Evolutionary conservation across 441 rosid species (phyloP).

Genomic region (Dalechampia spathulata): DNA sequence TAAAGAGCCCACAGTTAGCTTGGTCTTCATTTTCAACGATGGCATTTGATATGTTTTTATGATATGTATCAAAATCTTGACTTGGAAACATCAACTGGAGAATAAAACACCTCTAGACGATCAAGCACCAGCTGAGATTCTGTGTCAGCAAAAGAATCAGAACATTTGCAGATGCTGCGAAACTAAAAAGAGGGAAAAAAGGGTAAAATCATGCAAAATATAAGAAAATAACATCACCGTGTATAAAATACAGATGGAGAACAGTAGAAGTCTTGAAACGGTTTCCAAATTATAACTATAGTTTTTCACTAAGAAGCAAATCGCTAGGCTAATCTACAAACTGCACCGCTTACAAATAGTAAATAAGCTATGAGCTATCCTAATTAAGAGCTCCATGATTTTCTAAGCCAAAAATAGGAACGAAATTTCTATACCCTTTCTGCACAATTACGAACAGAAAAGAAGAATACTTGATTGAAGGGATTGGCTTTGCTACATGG

Average conservation of each 20-base stretch:
- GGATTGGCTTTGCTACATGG: not conserved
- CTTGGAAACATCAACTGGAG: conserved; percentile 35
- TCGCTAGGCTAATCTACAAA: not conserved
- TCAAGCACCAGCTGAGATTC: conserved; percentile 34
- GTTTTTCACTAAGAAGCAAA: not conserved
- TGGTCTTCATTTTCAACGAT: conserved; percentile 60
- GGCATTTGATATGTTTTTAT: conserved; percentile 52
- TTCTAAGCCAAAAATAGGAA: not conserved
- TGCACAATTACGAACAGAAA: not conserved
- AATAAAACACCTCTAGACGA: conserved; percentile 23
- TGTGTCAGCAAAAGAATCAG: conserved; percentile 13
- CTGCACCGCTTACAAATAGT: not conserved
- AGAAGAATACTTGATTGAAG: not conserved
- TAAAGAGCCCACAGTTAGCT: conserved; percentile 29
- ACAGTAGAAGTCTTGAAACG: not conserved
- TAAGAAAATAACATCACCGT: not conserved
- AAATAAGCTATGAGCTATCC: too few species aligned
- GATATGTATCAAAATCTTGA: conserved; percentile 28
- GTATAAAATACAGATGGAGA: not conserved
- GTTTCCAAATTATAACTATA: not conserved
- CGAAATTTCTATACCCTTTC: not conserved
- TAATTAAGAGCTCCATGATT: too few species aligned
- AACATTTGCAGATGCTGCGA: conserved; percentile 7
- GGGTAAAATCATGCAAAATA: not conserved
- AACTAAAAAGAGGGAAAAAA: not conserved